Evolutionary conservation across 2,329 filamentous ascomycete species (phyloP).

Genomic region (Parasarocladium wereldwijsianum): DNA sequence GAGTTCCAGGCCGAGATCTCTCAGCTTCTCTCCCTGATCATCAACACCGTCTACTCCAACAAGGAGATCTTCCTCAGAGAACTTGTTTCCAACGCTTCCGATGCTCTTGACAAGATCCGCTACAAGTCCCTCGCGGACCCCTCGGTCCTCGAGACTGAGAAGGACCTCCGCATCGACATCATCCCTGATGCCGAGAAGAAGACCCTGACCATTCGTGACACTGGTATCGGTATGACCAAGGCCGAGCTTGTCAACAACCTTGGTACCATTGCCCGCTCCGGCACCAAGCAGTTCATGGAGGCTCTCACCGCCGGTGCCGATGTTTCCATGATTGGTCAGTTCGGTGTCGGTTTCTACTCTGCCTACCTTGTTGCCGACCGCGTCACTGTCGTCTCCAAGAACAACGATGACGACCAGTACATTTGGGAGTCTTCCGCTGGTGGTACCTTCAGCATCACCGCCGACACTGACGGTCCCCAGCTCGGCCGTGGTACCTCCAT

Average conservation of each 20-base stretch:
- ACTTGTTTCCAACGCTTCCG: slow-evolving; percentile 94
- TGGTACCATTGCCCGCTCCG: slow-evolving; percentile 96
- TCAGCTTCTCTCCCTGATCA: slow-evolving; percentile 98
- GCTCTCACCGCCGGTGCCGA: slow-evolving; percentile 94
- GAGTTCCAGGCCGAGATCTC: slow-evolving; percentile 99
- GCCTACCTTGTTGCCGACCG: slow-evolving; percentile 98
- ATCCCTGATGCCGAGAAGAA: slow-evolving; percentile 95
- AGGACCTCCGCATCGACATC: slow-evolving; percentile 98
- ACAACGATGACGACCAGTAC: slow-evolving; percentile 99
- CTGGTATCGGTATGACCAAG: slow-evolving; percentile 99
- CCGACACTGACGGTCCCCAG: slow-evolving; percentile 81
- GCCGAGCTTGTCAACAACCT: slow-evolving; percentile 99
- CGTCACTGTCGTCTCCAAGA: slow-evolving; percentile 90
- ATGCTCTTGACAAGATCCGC: slow-evolving; percentile 99
- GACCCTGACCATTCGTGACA: slow-evolving; percentile 94
- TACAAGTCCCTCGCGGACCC: slow-evolving; percentile 97
- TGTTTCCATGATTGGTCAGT: slow-evolving; percentile 99
- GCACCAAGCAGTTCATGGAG: slow-evolving; percentile 99
- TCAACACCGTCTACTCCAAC: slow-evolving; percentile 99
- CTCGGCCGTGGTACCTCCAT: slow-evolving; percentile 96
- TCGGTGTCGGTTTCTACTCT: slow-evolving; percentile 99
- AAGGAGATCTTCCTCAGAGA: slow-evolving; percentile 99
- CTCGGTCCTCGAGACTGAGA: slow-evolving; percentile 90
- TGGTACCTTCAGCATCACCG: slow-evolving; percentile 86
- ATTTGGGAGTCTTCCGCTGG: slow-evolving; percentile 96